Percentiles rank a stretch among this genome's conserved stretches.
phyloP scores from a whole-genome alignment of 2,329 filamentous ascomycete genomes.

The Penicillium sp. region DNA sequence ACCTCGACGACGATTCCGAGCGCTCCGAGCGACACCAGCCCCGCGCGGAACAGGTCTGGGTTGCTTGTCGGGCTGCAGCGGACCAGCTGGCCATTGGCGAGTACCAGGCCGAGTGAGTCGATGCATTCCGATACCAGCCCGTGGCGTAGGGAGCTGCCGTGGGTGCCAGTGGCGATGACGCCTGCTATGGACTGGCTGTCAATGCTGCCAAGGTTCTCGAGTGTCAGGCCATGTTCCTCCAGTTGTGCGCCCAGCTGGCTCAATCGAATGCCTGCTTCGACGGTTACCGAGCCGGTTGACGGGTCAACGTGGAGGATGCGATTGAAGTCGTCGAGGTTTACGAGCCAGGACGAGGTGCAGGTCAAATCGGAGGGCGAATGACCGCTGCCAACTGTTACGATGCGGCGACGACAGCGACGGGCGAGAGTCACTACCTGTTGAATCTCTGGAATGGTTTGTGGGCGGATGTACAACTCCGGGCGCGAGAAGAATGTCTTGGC shows the following conservation, averaged over 20 bases:
- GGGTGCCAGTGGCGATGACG: conserved; percentile 88
- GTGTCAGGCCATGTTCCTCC: conserved; percentile 72
- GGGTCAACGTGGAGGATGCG: conserved; percentile 69
- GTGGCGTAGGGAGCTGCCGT: conserved; percentile 82
- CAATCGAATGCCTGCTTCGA: conserved; percentile 87
- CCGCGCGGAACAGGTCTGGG: conserved; percentile 80
- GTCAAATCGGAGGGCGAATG: conserved; percentile 92
- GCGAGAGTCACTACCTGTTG: conserved; percentile 81
- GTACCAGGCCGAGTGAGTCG: conserved; percentile 71
- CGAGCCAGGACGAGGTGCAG: conserved; percentile 88
- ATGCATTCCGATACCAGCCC: conserved; percentile 82
- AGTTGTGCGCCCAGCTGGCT: conserved; percentile 71
- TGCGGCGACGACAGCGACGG: conserved; percentile 72
- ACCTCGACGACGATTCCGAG: conserved; percentile 89
- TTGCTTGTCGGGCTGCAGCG: conserved; percentile 68
- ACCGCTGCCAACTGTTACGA: conserved; percentile 84
- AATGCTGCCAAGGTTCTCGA: conserved; percentile 93
- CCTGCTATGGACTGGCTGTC: conserved; percentile 91
- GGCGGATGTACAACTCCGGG: conserved; percentile 88
- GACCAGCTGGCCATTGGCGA: conserved; percentile 74
- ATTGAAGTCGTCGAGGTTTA: conserved; percentile 85
- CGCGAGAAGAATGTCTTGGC: conserved; percentile 86
- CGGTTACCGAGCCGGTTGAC: conserved; percentile 65
- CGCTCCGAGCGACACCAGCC: conserved; percentile 82
- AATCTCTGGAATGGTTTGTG: conserved; percentile 74